phyloP scores from a whole-genome alignment of 345 rosid species.

The thale cress (Arabidopsis thaliana) region TAIR10.1 NC_003076.8:8646001-8646500 shows the following conservation, averaged over 20 bases:
- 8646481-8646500: conserved; percentile 8
- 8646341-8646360: conserved; percentile 1
- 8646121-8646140: conserved; percentile 49
- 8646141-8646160: conserved; percentile 81
- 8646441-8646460: conserved; percentile 5
- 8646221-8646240: conserved; percentile 62
- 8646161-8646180: conserved; percentile 64
- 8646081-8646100: conserved; percentile 72
- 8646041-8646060: conserved; percentile 19
- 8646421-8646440: background rate
- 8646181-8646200: conserved; percentile 87
- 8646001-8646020: background rate
- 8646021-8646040: conserved; percentile 6
- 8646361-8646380: conserved; percentile 8
- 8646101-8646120: conserved; percentile 61
- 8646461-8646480: conserved; percentile 4
- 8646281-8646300: conserved; percentile 43
- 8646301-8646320: conserved; percentile 32
- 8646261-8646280: conserved; percentile 53
- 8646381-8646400: conserved; percentile 3
- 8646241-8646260: conserved; percentile 74
- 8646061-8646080: conserved; percentile 71
- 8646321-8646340: conserved; percentile 41
- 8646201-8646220: conserved; percentile 86
- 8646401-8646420: background rate